These are phyloP conservation scores for Umbelopsis vinacea DNA, from an alignment of 192 early-diverging fungal genomes.

Conservation along the genomic window DNA sequence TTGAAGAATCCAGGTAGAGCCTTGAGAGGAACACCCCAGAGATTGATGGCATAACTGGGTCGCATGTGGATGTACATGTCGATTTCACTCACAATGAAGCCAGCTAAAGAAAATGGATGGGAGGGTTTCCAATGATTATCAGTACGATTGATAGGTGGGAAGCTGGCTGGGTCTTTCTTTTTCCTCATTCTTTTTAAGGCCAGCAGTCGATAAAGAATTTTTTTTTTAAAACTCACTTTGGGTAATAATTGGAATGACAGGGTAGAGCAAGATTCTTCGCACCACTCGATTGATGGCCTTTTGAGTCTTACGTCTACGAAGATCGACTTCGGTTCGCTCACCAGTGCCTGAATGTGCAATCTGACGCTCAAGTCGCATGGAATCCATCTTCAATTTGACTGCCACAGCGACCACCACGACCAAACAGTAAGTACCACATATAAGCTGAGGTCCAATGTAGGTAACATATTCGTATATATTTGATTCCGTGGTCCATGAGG, in stretches of 20 bases:
- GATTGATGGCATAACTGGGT: conserved; percentile 24
- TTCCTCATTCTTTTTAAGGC: too few relatives aligned
- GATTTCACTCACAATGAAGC: conserved; percentile 27
- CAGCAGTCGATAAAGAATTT: background rate
- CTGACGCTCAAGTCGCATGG: conserved; percentile 2
- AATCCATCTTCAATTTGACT: conserved; percentile 14
- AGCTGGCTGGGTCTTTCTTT: too few relatives aligned
- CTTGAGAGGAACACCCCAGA: conserved; percentile 22
- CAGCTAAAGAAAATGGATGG: background rate
- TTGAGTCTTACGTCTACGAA: conserved; percentile 1
- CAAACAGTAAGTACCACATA: conserved; percentile 23
- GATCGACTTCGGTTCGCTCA: conserved; percentile 10
- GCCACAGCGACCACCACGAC: conserved; percentile 19
- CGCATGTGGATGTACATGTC: conserved; percentile 1
- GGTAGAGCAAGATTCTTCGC: conserved; percentile 27
- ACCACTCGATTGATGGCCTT: conserved; percentile 28
- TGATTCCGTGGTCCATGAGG: conserved; percentile 17
- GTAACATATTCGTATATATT: conserved; percentile 25
- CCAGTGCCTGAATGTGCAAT: background rate
- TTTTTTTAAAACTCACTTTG: conserved; percentile 26
- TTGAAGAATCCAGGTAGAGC: conserved; percentile 24
- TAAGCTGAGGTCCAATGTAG: conserved; percentile 19
- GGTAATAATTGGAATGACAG: conserved; percentile 17
- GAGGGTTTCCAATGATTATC: too few relatives aligned
- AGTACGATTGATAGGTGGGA: too few relatives aligned